Evolutionary conservation across 345 rosid species (phyloP).

Genomic region (Aegle marmelos): DNA sequence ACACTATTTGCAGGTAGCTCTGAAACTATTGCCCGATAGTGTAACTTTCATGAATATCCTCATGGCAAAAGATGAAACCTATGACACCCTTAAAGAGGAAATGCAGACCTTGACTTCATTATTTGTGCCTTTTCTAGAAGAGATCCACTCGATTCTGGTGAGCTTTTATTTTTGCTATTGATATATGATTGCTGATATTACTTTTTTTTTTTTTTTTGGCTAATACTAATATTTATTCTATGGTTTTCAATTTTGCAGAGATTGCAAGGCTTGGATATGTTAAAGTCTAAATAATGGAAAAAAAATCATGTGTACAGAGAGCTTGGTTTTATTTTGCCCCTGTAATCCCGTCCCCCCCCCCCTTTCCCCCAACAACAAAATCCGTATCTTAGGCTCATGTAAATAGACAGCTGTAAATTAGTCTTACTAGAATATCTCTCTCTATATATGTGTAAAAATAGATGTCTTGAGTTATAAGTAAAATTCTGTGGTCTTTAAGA

Average conservation of each 20-base stretch:
- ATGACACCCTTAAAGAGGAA: conserved; percentile 52
- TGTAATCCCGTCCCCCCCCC: too few species aligned
- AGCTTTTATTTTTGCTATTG: conserved; percentile 6
- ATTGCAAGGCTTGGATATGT: conserved; percentile 47
- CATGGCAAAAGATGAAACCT: conserved; percentile 47
- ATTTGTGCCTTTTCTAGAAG: conserved; percentile 55
- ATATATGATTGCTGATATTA: background rate
- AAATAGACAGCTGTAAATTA: conserved; percentile 24
- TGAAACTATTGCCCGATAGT: conserved; percentile 68
- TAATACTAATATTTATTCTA: background rate
- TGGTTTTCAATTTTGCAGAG: conserved; percentile 39
- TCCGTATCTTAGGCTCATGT: conserved; percentile 6
- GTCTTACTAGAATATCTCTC: background rate
- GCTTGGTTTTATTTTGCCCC: conserved; percentile 7
- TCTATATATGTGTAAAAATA: conserved; percentile 7
- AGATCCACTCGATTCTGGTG: conserved; percentile 64
- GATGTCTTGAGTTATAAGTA: background rate
- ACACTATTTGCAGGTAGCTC: conserved; percentile 52
- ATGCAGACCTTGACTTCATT: conserved; percentile 52
- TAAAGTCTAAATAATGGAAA: conserved; percentile 49
- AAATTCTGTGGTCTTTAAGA: background rate
- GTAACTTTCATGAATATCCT: conserved; percentile 57
- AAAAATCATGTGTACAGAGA: conserved; percentile 5
- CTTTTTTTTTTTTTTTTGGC: background rate
- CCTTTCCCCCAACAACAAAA: too few species aligned